Base-by-base conservation (phyloP, 192 early-diverging fungal genomes). In the Coemansia sp. region DNA sequence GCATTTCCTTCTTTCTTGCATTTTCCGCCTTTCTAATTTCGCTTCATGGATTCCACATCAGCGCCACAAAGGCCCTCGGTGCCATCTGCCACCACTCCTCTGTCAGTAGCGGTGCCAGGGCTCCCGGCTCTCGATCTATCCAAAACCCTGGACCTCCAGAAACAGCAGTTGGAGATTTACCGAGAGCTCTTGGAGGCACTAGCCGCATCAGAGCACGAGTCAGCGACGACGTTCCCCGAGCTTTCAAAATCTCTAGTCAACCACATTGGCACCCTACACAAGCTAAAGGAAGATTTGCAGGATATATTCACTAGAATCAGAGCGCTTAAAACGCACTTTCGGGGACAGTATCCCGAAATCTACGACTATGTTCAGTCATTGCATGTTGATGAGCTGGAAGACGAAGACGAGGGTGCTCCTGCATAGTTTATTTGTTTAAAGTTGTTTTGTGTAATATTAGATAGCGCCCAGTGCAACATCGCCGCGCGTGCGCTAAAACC, bases 311-410 rank as follows among this genome's bases (percentile, higher is more conserved):
- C 62, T 10, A 63, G 76, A 38, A 79, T 79, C 31, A 28, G 70
- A 7, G 67, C 66, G 10, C 55, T 79, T 3, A 79, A 79, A 59
- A 36, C 41, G 3, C 76, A 72, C 39, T 79, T 79, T 39, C 66
- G 62, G 11, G 25, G 31, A 8, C 62, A 79, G 58, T 70, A 79
- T 16, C 67, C 76, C 8, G 68, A 73, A 21, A 37, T 68, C 10
- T 79, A 73, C 33, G 71, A 79, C 45, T 79, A 79, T 64, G 76
- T 79, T 12, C 76, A 79, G 41, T 72, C 70, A 2, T 41, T 79
- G 50, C 76, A 79, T 67, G 76, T 73, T 0, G 70, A 69, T n/a
- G 70, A 72, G 52, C 31, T 73, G 58, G 76, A 73, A 12, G 67
- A 66, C 43, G 76, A 78, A 26, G 69, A 72, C 2, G 67, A 66